Evolutionary conservation across 306 rosid genomes (phyloP).

Genomic region (Fragaria iinumae): DNA sequence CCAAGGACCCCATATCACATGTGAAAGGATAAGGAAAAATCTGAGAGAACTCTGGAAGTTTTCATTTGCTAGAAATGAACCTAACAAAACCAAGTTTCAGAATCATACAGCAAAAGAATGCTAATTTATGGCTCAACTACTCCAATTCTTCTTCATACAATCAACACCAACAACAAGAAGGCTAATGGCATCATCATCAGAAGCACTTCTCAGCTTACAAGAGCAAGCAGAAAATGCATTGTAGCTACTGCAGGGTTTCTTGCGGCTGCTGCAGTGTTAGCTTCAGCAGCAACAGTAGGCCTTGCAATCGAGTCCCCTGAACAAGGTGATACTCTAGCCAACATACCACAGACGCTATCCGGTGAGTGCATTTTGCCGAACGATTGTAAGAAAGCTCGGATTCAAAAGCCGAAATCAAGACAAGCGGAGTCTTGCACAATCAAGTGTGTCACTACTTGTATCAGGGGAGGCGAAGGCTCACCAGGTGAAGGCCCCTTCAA

Average conservation of each 20-base stretch:
- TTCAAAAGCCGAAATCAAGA: conserved; percentile 83
- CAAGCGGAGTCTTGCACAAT: conserved; percentile 84
- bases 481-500: conserved; percentile 97
- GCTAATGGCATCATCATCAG: conserved; percentile 16
- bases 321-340: conserved; percentile 55
- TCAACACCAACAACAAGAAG: neutral
- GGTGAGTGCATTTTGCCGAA: conserved; percentile 53
- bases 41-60: conserved; percentile 4
- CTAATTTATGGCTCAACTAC: conserved; percentile 31
- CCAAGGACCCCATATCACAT: conserved; percentile 16
- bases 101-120: conserved; percentile 15
- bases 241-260: conserved; percentile 36
- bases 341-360: conserved; percentile 85
- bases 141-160: conserved; percentile 12
- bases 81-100: neutral
- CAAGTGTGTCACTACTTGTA: conserved; percentile 88
- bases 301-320: conserved; percentile 28
- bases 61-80: neutral
- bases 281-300: conserved; percentile 30
- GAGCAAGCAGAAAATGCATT: conserved; percentile 25
- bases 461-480: conserved; percentile 87
- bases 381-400: conserved; percentile 63
- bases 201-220: neutral
- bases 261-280: conserved; percentile 42
- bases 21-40: conserved; percentile 18